Conservation (phyloP, 1,139 yeast species). For the Geotrichum candidum region DNA sequence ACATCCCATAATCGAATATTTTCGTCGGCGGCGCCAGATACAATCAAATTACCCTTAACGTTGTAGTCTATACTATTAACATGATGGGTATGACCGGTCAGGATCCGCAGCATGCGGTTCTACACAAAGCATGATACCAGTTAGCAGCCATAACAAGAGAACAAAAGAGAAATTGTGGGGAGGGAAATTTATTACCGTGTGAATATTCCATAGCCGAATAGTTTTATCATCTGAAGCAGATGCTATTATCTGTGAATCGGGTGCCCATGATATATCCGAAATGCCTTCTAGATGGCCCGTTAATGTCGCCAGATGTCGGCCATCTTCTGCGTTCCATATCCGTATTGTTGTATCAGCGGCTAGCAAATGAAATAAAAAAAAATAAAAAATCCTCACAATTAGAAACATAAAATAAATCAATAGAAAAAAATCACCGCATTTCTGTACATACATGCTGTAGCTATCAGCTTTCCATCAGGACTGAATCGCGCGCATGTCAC, state of each 20-base stretch:
- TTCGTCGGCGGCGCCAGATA: conserved; percentile 86
- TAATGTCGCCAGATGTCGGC: conserved; percentile 38
- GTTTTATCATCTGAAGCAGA: conserved; percentile 86
- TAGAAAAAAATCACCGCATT: not conserved
- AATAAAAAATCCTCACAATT: not conserved
- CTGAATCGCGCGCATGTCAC: conserved; percentile 53
- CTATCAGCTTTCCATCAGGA: conserved; percentile 59
- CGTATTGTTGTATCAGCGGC: conserved; percentile 43
- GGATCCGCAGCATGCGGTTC: conserved; percentile 50
- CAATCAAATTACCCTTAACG: conserved; percentile 66
- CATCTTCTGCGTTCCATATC: conserved; percentile 39
- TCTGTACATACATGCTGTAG: conserved; percentile 41
- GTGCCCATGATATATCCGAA: conserved; percentile 69
- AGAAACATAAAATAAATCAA: not conserved
- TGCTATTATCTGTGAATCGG: conserved; percentile 68
- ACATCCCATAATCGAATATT: conserved; percentile 89
- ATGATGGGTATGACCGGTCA: conserved; percentile 81
- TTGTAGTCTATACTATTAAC: conserved; percentile 70
- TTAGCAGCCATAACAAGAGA: not conserved
- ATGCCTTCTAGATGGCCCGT: conserved; percentile 65
- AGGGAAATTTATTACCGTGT: conserved; percentile 17
- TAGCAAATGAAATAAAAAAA: conserved; percentile 14
- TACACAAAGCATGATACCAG: conserved; percentile 12
- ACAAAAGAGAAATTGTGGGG: not conserved
- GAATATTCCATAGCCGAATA: conserved; percentile 64